A percentile compares a stretch with the other conserved stretches of the same genome.
These are phyloP conservation scores for Syncephalastrum sp. DNA, from an alignment of 371 early-diverging fungal species.

Conservation along the genomic window DNA sequence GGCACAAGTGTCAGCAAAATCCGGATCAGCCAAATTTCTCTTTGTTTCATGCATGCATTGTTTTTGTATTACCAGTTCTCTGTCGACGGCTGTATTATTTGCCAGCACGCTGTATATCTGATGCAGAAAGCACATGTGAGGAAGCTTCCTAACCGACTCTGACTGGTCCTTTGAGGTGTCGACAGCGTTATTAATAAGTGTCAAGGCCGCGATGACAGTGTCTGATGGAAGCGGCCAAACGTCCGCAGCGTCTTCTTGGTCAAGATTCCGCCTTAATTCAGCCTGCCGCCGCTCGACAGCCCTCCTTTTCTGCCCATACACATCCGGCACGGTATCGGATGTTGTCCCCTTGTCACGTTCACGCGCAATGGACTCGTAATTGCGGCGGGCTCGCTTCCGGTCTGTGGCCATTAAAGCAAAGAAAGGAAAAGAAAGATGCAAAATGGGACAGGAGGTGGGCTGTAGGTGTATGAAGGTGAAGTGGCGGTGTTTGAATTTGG, in stretches of 20 bases:
- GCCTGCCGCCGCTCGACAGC: neutral
- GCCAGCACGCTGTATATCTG: conserved; percentile 38
- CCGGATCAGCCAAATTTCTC: neutral
- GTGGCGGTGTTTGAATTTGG: too few species aligned
- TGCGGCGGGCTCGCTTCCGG: too few species aligned
- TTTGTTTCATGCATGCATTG: neutral
- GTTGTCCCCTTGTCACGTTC: too few species aligned
- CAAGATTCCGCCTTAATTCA: neutral
- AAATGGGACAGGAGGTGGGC: too few species aligned
- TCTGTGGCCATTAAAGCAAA: too few species aligned
- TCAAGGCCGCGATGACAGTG: conserved; percentile 30
- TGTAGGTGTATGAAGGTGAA: too few species aligned
- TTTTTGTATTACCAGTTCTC: conserved; percentile 32
- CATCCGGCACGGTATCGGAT: conserved; percentile 3
- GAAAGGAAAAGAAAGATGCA: too few species aligned
- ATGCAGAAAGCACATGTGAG: conserved; percentile 32
- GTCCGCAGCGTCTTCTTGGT: conserved; percentile 16
- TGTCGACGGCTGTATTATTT: conserved; percentile 33
- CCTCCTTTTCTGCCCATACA: conserved; percentile 12
- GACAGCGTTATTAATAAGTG: conserved; percentile 21
- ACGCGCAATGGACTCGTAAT: too few species aligned
- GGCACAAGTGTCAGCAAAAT: neutral
- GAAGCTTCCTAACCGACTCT: conserved; percentile 12
- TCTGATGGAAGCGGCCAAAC: conserved; percentile 22
- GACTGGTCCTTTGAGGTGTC: conserved; percentile 2